Conservation (phyloP, 2,329 filamentous ascomycete species). For the Dothideomycetes sp. region DNA sequence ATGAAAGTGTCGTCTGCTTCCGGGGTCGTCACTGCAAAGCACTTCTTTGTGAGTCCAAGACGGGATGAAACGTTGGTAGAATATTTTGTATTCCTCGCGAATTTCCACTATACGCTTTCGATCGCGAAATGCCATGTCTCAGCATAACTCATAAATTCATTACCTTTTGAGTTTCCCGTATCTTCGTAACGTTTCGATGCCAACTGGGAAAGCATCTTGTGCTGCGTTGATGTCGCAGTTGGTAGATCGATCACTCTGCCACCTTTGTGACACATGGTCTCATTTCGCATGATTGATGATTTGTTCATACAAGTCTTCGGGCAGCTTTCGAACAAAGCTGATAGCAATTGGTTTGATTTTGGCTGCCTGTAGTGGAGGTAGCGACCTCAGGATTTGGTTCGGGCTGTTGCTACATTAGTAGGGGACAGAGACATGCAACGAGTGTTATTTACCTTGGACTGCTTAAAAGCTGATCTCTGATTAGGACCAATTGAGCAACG, state of each 20-base stretch:
- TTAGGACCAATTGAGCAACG: slow-evolving; percentile 84
- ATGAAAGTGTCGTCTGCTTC: slow-evolving; percentile 1
- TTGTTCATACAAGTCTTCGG: slow-evolving; percentile 80
- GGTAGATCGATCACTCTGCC: neutral
- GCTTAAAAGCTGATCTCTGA: slow-evolving; percentile 72
- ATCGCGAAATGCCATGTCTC: neutral
- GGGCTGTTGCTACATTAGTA: slow-evolving; percentile 51
- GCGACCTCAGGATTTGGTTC: slow-evolving; percentile 81
- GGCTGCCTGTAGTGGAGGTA: slow-evolving; percentile 74
- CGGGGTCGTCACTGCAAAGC: neutral
- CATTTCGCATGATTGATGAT: slow-evolving; percentile 79
- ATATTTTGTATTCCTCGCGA: neutral
- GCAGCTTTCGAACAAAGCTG: slow-evolving; percentile 80
- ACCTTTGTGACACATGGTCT: slow-evolving; percentile 17
- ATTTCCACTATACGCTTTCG: neutral
- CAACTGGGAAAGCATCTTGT: neutral
- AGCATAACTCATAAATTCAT: slow-evolving; percentile 2
- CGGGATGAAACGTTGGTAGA: neutral
- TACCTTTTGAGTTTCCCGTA: neutral
- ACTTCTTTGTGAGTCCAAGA: neutral
- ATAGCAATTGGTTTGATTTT: slow-evolving; percentile 74
- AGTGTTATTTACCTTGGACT: slow-evolving; percentile 60
- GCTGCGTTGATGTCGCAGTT: neutral
- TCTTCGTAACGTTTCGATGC: neutral
- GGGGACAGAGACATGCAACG: neutral